Conservation (phyloP, 306 rosid genomes). For the Trichosanthes cucumerina region DNA sequence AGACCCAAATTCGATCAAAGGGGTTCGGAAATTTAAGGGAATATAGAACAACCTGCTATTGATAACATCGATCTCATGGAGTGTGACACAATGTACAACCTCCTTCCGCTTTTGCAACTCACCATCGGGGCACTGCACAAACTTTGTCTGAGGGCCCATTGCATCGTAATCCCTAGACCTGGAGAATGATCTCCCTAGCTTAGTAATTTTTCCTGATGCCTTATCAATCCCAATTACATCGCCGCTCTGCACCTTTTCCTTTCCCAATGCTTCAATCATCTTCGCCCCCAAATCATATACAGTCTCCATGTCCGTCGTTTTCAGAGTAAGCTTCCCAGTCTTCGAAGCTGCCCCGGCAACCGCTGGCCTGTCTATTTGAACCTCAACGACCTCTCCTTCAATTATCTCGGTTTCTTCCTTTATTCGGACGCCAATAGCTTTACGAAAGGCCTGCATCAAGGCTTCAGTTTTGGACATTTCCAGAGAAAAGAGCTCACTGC, state of each 20-base stretch:
- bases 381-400: constrained; percentile 95
- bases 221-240: constrained; percentile 63
- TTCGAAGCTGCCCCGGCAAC: constrained; percentile 73
- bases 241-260: constrained; percentile 92
- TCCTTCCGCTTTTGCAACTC: constrained; percentile 99
- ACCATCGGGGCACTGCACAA: constrained; percentile 95
- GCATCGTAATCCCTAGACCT: constrained; percentile 96
- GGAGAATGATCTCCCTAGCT: constrained; percentile 87
- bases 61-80: constrained; percentile 97
- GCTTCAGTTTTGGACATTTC: constrained; percentile 98
- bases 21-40: neutral
- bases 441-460: constrained; percentile 74
- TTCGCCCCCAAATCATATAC: constrained; percentile 93
- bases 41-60: constrained; percentile 56
- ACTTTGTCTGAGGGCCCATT: constrained; percentile 81
- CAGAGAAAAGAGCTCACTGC: constrained; percentile 87
- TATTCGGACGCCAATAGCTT: constrained; percentile 85
- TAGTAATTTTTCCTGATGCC: constrained; percentile 85
- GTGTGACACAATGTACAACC: constrained; percentile 93
- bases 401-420: constrained; percentile 97
- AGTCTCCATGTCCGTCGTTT: constrained; percentile 97
- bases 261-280: constrained; percentile 88
- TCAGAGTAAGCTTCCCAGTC: constrained; percentile 80
- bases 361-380: constrained; percentile 84
- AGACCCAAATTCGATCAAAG: neutral